Evolutionary conservation across 768 basidiomycete species (phyloP).

Genomic region (Hortiboletus campestris): DNA sequence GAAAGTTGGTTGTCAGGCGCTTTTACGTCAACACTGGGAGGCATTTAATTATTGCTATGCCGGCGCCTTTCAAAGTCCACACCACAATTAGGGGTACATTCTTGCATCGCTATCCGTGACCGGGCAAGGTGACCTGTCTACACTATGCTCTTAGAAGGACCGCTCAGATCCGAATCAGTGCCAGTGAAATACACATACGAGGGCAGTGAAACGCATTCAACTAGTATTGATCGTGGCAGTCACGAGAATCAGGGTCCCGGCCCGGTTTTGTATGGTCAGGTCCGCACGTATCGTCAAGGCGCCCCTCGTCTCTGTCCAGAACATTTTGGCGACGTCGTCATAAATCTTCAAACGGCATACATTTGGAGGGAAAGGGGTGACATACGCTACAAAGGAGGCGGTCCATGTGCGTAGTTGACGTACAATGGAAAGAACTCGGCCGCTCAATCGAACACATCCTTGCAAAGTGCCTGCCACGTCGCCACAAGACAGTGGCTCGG

Average conservation of each 20-base stretch:
- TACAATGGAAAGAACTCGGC: too few species aligned
- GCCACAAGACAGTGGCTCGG: too few species aligned
- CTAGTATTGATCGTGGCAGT: neutral
- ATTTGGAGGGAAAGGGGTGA: neutral
- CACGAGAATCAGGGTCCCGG: neutral
- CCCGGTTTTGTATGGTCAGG: neutral
- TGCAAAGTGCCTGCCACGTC: too few species aligned
- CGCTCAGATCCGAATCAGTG: neutral
- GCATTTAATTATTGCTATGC: too few species aligned
- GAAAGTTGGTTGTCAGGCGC: neutral
- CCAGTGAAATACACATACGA: neutral
- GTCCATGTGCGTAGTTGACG: neutral
- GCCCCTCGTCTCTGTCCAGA: constrained; percentile 34
- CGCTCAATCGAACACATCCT: too few species aligned
- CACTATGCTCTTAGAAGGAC: neutral
- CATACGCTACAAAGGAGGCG: neutral
- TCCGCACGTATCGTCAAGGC: neutral
- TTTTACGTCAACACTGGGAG: neutral
- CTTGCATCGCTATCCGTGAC: neutral
- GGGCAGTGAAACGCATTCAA: neutral
- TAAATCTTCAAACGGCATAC: too few species aligned
- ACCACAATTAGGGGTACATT: neutral
- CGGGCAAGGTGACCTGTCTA: neutral
- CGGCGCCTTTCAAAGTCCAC: neutral
- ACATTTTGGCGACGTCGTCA: too few species aligned